A percentile compares a stretch with the other conserved stretches of the same genome.
phyloP scores from a whole-genome alignment of 352 stramenopile genomes.

The Blastocystis sp. region DNA sequence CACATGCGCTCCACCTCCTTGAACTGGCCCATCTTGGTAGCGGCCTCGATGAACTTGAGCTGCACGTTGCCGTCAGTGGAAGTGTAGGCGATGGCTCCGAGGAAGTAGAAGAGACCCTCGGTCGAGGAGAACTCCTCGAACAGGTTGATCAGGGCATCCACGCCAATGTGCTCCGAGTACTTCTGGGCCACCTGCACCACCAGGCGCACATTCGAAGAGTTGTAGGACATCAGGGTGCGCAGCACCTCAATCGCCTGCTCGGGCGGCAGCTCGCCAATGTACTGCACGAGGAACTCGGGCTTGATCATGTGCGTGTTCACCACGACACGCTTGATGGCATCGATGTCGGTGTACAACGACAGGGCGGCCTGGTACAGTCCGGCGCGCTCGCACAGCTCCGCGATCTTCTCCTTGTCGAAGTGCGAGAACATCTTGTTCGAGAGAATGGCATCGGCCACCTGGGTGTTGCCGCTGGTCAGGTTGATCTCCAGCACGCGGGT shows the following conservation, averaged over 20 bases:
- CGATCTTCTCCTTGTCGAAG: conserved; percentile 94
- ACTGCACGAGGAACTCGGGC: conserved; percentile 94
- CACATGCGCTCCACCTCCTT: conserved; percentile 99
- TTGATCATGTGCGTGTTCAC: conserved; percentile 83
- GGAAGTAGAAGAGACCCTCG: conserved; percentile 96
- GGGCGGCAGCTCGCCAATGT: conserved; percentile 93
- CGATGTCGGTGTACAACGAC: conserved; percentile 96
- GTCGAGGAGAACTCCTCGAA: conserved; percentile 99
- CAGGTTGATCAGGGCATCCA: conserved; percentile 88
- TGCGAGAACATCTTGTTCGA: conserved; percentile 97
- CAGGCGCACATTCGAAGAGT: conserved; percentile 95
- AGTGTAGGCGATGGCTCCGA: conserved; percentile 95
- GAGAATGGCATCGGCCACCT: conserved; percentile 98
- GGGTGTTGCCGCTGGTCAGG: conserved; percentile 91
- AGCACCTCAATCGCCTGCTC: conserved; percentile 94
- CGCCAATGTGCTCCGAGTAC: conserved; percentile 86
- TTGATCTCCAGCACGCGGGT: conserved; percentile 99
- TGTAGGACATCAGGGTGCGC: conserved; percentile 93
- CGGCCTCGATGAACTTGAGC: conserved; percentile 99
- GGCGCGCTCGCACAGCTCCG: conserved; percentile 92
- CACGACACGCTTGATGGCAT: conserved; percentile 89
- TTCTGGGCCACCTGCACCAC: conserved; percentile 94
- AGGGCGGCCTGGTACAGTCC: conserved; percentile 95
- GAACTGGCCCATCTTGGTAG: conserved; percentile 98
- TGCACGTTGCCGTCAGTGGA: conserved; percentile 91